These are phyloP conservation scores for Gliomastix tumulicola DNA, from an alignment of 2,329 filamentous ascomycete genomes.

Conservation along the genomic window DNA sequence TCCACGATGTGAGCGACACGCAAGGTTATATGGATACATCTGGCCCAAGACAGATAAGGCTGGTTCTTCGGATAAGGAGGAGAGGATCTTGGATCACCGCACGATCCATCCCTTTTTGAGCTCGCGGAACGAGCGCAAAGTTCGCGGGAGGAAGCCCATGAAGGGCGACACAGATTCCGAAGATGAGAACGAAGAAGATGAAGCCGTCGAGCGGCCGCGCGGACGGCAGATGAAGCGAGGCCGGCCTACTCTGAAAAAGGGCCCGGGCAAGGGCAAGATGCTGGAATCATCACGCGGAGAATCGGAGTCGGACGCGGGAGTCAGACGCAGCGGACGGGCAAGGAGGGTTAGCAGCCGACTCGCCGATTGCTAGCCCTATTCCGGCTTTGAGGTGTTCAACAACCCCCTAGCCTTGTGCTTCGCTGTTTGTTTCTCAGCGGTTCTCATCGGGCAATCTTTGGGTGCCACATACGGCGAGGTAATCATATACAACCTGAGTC, in stretches of 20 bases:
- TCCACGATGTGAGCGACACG: conserved; percentile 89
- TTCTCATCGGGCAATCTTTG: no score
- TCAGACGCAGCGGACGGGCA: conserved; percentile 25
- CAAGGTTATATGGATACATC: conserved; percentile 86
- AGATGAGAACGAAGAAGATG: conserved; percentile 13
- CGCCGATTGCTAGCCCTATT: not conserved
- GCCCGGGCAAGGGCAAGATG: not conserved
- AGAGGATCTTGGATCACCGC: conserved; percentile 75
- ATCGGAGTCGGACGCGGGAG: not conserved
- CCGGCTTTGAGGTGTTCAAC: no score
- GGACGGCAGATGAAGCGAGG: conserved; percentile 14
- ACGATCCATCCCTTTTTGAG: conserved; percentile 78
- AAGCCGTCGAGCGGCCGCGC: conserved; percentile 9
- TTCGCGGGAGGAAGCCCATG: conserved; percentile 31
- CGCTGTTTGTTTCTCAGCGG: no score
- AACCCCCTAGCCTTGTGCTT: no score
- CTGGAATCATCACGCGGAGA: not conserved
- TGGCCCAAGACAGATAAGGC: conserved; percentile 94
- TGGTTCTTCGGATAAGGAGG: conserved; percentile 65
- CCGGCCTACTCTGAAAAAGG: not conserved
- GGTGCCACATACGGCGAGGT: no score
- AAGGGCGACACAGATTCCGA: conserved; percentile 10
- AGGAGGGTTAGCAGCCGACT: conserved; percentile 24
- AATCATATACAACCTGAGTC: no score
- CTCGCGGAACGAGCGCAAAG: conserved; percentile 57